Base-by-base conservation (phyloP, 306 rosid genomes). In the Casuarina cunninghamiana region DNA sequence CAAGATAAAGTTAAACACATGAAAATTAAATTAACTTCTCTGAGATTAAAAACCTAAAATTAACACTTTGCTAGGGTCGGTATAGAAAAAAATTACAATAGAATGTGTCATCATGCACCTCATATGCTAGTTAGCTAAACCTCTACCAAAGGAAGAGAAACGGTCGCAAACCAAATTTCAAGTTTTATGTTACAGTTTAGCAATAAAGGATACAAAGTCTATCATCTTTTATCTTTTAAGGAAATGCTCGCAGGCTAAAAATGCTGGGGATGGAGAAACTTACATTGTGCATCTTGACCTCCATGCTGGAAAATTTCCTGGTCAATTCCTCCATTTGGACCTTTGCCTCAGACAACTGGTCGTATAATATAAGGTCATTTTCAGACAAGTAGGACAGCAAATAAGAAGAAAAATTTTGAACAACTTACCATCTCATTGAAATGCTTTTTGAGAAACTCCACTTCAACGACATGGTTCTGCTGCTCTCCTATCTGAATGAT, bases 261-360 rank as follows among this genome's bases (percentile, higher is more conserved):
- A 70, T 67, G 17, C n/a, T 46, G 66, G 55, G 78, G 50, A 54
- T 17, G 72, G 26, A 68, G 60, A 69, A 35, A 81, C 96, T 83
- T 80, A 90, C 98, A 43, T 67, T 70, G 21, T 79, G 92, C 80
- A 81, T 86, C 86, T 91, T 87, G 74, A 76, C 77, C 79, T 90
- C 93, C 83, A 83, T 71, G 74, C 82, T 38, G 61, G 90, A 87
- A 77, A 87, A 87, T 89, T 82, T 89, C 70, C 35, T 49, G 15
- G 69, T 84, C 76, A 91, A 84, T 70, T 90, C 93, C 79, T 86
- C 90, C 44, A 81, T 84, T 71, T 85, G 91, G 82, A 70, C 77
- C 42, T 87, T 86, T 73, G 82, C 84, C 77, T 67, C 83, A 32
- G 65, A 71, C 50, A 94, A 76, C 94, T 94, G 91, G 49, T 69